These are phyloP conservation scores for Stylosanthes scabra DNA, from an alignment of 331 rosid species.

Conservation along the genomic window DNA sequence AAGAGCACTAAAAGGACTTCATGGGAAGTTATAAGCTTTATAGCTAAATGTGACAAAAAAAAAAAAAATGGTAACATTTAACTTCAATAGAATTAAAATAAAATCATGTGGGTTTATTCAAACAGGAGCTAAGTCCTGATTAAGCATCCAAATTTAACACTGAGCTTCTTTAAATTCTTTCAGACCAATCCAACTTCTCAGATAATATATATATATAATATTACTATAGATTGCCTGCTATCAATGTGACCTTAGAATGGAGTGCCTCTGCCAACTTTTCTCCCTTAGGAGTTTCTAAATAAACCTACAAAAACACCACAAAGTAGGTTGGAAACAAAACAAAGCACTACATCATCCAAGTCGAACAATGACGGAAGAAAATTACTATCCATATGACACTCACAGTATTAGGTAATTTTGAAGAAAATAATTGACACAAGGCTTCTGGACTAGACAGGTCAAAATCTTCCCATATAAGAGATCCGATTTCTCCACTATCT, in stretches of 20 bases:
- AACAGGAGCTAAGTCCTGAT: neutral
- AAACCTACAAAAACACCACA: slow-evolving; percentile 48
- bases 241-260: slow-evolving; percentile 48
- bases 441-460: slow-evolving; percentile 55
- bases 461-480: slow-evolving; percentile 53
- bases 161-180: slow-evolving; percentile 29
- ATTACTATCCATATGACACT: slow-evolving; percentile 39
- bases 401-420: slow-evolving; percentile 56
- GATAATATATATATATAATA: neutral
- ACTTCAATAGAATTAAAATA: no score
- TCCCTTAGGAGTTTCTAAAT: slow-evolving; percentile 58
- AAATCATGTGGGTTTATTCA: no score
- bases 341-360: slow-evolving; percentile 6
- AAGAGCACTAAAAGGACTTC: no score
- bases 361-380: slow-evolving; percentile 31
- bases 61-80: no score
- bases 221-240: slow-evolving; percentile 22
- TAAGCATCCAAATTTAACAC: slow-evolving; percentile 18
- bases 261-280: slow-evolving; percentile 65
- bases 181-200: slow-evolving; percentile 29
- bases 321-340: slow-evolving; percentile 21
- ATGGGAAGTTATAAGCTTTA: no score
- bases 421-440: slow-evolving; percentile 48
- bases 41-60: no score
- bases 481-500: slow-evolving; percentile 53